Evolutionary conservation across 2,329 filamentous ascomycete species (phyloP), one percentile per base, ranked within the genome.

Genomic region (Trichophyton equinum): DNA sequence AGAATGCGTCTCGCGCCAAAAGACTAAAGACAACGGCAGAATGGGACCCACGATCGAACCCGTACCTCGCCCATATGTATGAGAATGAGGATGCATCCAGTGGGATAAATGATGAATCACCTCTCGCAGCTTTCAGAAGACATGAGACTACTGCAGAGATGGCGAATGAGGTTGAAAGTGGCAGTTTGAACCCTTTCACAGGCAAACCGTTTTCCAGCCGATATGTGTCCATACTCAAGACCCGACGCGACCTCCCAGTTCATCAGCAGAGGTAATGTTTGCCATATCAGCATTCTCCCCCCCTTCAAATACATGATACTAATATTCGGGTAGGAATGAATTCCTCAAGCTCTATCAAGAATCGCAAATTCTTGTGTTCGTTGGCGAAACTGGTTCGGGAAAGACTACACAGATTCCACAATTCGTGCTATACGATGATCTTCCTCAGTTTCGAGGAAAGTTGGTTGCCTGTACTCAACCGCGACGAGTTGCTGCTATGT

Each of bases 391-490:
- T 7, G 94, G 95, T 84, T 99, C 94, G 66, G 94, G 94, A 78
- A 99, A 99, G 79, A 99, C 94, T 3, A 99, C 94, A 0, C 94
- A 99, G 79, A 97, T 99, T 64, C 94, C 94, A 1, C 94, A 99
- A 74, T 99, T 96, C 74, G 92, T 99, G 66, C 84, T 99, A 46
- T 97, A 88, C 80, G 94, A 99, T 76, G 94, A 99, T 75, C 82
- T 96, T 36, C 92, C 94, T 27, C 89, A 97, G 69, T 79, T 85
- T 64, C 85, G 86, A 67, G 82, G 85, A 72, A 96, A 96, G 79
- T 86, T 96, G 75, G 87, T 99, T 62, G 94, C 92, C 62, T 99
- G 94, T 81, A 99, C 94, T 4, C 94, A 99, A 76, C 94, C 94
- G 64, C 88, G 95, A 74, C 89, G 94, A 83, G 94, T 99, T 60